Percentiles rank a stretch among this genome's conserved stretches.
These are phyloP conservation scores for Mycocalia duriaeana DNA, from an alignment of 1,284 basidiomycete genomes.

Conservation along the genomic window DNA sequence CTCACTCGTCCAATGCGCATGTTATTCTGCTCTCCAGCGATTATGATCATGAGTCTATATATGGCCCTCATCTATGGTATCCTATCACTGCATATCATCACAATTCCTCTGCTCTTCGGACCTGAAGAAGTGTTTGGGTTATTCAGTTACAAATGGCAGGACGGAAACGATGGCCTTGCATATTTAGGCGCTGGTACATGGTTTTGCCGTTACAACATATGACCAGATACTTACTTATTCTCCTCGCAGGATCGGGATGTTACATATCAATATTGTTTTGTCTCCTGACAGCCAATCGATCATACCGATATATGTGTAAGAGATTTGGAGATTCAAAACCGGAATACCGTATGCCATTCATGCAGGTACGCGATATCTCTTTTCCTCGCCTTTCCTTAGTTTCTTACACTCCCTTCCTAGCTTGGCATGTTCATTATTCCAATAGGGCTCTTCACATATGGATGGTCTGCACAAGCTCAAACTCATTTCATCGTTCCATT, in stretches of 20 bases:
- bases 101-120: background rate
- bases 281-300: background rate
- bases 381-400: background rate
- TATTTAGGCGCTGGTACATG: background rate
- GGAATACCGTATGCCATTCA: background rate
- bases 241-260: background rate
- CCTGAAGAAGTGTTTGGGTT: background rate
- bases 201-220: background rate
- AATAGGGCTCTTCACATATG: background rate
- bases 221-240: background rate
- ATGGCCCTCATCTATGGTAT: background rate
- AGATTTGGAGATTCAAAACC: background rate
- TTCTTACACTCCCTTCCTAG: background rate
- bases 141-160: background rate
- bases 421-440: background rate
- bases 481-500: background rate
- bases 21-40: background rate
- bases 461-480: background rate
- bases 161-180: background rate
- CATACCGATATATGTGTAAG: background rate
- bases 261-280: background rate
- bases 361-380: background rate
- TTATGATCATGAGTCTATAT: background rate
- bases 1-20: background rate
- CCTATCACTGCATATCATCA: background rate